Evolutionary conservation across 306 rosid genomes (phyloP).

Genomic region (Lagenaria siceraria): DNA sequence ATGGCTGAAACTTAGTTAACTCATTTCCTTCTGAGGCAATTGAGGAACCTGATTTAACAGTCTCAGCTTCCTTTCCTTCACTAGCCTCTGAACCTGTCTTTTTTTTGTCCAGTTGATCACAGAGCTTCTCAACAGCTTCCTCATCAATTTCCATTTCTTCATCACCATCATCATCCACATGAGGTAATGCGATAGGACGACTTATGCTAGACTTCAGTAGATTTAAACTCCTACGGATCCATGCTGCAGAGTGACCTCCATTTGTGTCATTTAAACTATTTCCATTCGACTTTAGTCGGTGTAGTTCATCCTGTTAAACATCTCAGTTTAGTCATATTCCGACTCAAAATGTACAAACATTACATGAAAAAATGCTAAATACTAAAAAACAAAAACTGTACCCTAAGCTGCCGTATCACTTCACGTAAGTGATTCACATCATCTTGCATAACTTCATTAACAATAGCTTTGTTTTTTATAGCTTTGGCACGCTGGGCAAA

Average conservation of each 20-base stretch:
- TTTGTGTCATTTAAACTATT: slow-evolving; percentile 35
- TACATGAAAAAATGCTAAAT: slow-evolving; percentile 10
- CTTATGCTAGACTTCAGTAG: slow-evolving; percentile 56
- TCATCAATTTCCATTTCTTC: slow-evolving; percentile 97
- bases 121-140: slow-evolving; percentile 59
- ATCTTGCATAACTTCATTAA: slow-evolving; percentile 87
- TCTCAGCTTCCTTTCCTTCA: slow-evolving; percentile 7
- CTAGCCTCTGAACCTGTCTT: slow-evolving; percentile 14
- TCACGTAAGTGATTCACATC: slow-evolving; percentile 79
- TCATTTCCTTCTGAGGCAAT: slow-evolving; percentile 13
- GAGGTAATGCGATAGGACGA: slow-evolving; percentile 33
- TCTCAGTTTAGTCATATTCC: slow-evolving; percentile 10
- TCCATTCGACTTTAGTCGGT: slow-evolving; percentile 62
- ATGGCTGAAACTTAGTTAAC: slow-evolving; percentile 5
- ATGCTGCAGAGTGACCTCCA: slow-evolving; percentile 78
- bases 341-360: slow-evolving; percentile 7
- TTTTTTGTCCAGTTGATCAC: slow-evolving; percentile 33
- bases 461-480: slow-evolving; percentile 94
- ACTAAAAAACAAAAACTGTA: slow-evolving; percentile 21
- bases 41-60: slow-evolving; percentile 11
- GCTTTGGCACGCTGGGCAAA: slow-evolving; percentile 97
- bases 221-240: slow-evolving; percentile 83
- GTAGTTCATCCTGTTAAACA: slow-evolving; percentile 76
- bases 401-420: slow-evolving; percentile 92
- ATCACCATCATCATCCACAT: slow-evolving; percentile 76